Evolutionary conservation across 2,329 filamentous ascomycete genomes (phyloP).

Genomic region (Stagonosporopsis tanaceti): DNA sequence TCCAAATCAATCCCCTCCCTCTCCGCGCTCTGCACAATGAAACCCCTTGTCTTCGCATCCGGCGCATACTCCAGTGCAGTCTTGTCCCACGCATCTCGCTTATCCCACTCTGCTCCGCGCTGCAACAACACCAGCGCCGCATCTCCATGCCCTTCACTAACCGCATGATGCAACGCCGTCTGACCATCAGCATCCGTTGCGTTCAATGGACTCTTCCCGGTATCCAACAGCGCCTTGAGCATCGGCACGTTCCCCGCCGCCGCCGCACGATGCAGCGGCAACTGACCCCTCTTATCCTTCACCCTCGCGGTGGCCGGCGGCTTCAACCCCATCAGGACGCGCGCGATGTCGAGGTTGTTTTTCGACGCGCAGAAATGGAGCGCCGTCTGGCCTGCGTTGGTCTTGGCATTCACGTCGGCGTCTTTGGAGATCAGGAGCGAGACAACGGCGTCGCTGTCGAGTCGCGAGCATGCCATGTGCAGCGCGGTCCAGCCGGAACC

Average conservation of each 20-base stretch:
- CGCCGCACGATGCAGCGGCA: slow-evolving; percentile 89
- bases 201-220: slow-evolving; percentile 81
- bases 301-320: slow-evolving; percentile 73
- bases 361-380: slow-evolving; percentile 94
- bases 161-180: slow-evolving; percentile 87
- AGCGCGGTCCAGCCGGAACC: slow-evolving; percentile 82
- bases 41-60: slow-evolving; percentile 81
- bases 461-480: slow-evolving; percentile 81
- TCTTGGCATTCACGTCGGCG: slow-evolving; percentile 77
- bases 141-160: slow-evolving; percentile 80
- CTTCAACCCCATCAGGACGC: slow-evolving; percentile 76
- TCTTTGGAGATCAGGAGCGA: slow-evolving; percentile 72
- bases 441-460: slow-evolving; percentile 74
- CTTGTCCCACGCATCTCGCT: slow-evolving; percentile 74
- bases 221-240: slow-evolving; percentile 78
- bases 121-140: slow-evolving; percentile 83
- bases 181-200: slow-evolving; percentile 82
- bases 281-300: slow-evolving; percentile 86
- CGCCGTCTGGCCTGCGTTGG: slow-evolving; percentile 76
- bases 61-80: slow-evolving; percentile 84
- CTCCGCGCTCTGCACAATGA: slow-evolving; percentile 80
- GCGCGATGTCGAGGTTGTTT: slow-evolving; percentile 81
- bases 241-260: slow-evolving; percentile 90
- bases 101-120: slow-evolving; percentile 82
- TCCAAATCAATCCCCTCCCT: slow-evolving; percentile 78